phyloP scores from a whole-genome alignment of 805 yeast species.

The Suhomyces pyralidae region DNA sequence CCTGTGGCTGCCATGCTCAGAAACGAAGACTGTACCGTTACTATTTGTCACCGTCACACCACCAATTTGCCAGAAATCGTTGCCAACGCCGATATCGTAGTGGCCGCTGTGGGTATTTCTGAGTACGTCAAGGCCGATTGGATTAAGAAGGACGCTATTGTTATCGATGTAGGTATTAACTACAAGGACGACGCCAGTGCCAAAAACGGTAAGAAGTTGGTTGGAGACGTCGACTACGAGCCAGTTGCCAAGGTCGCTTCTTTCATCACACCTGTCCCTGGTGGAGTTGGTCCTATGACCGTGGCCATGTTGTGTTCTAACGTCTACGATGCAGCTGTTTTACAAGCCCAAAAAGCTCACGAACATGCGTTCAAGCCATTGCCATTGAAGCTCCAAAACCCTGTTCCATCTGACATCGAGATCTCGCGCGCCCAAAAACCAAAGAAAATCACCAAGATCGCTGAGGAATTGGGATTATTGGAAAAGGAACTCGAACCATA shows the following conservation, averaged over 20 bases:
- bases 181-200: slow-evolving; percentile 62
- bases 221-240: slow-evolving; percentile 74
- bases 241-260: slow-evolving; percentile 54
- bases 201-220: slow-evolving; percentile 68
- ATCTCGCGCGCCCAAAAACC: slow-evolving; percentile 76
- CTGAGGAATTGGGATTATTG: slow-evolving; percentile 64
- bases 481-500: slow-evolving; percentile 69
- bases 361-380: slow-evolving; percentile 54
- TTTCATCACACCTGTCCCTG: slow-evolving; percentile 82
- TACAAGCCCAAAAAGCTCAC: slow-evolving; percentile 47
- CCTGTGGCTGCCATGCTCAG: slow-evolving; percentile 86
- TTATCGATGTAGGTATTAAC: slow-evolving; percentile 83
- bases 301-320: slow-evolving; percentile 89
- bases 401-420: slow-evolving; percentile 80
- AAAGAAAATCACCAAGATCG: slow-evolving; percentile 64
- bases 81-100: slow-evolving; percentile 67
- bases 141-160: slow-evolving; percentile 64
- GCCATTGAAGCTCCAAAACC: slow-evolving; percentile 51
- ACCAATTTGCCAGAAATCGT: slow-evolving; percentile 54
- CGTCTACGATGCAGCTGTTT: slow-evolving; percentile 74
- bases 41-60: slow-evolving; percentile 78
- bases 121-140: slow-evolving; percentile 71
- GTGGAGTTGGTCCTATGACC: slow-evolving; percentile 93
- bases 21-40: slow-evolving; percentile 82
- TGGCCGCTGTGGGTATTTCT: slow-evolving; percentile 75